Conservation (phyloP, 352 stramenopile genomes). For the Globisporangium acanthophoron region DNA sequence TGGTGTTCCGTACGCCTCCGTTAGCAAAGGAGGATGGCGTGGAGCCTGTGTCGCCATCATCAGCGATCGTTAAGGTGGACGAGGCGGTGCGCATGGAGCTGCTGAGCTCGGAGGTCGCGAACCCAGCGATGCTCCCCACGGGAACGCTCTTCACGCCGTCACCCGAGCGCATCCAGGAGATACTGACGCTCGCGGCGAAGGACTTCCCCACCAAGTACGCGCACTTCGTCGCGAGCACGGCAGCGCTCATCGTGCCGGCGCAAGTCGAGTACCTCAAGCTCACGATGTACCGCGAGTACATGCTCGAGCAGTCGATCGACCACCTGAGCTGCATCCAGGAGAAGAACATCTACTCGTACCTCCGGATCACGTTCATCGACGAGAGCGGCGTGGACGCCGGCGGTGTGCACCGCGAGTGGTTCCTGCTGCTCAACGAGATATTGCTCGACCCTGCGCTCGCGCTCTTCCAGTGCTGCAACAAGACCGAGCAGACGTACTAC, state of each 20-base stretch:
- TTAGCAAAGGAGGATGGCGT: no score
- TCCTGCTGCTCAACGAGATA: constrained; percentile 37
- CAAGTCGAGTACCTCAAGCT: constrained; percentile 14
- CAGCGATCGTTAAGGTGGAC: no score
- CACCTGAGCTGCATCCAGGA: constrained; percentile 19
- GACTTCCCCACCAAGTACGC: constrained; percentile 31
- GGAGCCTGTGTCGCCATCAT: no score
- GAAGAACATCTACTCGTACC: constrained; percentile 21
- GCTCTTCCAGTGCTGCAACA: constrained; percentile 27
- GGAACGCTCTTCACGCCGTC: no score
- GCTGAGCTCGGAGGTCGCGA: neutral
- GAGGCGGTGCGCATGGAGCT: no score
- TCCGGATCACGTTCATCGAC: constrained; percentile 55
- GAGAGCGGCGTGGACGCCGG: constrained; percentile 63
- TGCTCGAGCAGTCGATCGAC: constrained; percentile 18
- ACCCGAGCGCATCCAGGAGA: neutral
- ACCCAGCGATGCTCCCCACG: constrained; percentile 8
- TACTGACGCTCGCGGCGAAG: neutral
- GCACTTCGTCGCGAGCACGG: constrained; percentile 22
- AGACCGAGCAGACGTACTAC: constrained; percentile 31
- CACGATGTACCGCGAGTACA: neutral
- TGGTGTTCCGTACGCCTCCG: constrained; percentile 2
- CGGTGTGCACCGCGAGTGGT: constrained; percentile 68
- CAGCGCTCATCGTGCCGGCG: constrained; percentile 17
- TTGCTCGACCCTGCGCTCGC: constrained; percentile 36